Conservation (phyloP, 2,329 filamentous ascomycete genomes). For the Nemania sp. region DNA sequence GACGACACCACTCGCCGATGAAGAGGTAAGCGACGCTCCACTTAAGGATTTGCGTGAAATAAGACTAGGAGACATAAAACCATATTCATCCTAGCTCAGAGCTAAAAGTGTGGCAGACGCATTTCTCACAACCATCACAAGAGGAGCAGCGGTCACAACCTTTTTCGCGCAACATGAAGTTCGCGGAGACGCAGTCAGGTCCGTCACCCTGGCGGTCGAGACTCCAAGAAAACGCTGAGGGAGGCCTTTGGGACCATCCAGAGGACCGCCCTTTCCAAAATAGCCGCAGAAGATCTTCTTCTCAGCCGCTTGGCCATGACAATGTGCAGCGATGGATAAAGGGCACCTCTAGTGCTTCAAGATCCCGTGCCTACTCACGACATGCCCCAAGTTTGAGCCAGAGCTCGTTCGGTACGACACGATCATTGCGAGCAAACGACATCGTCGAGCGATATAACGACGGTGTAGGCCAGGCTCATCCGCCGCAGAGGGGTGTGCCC, state of each 20-base stretch:
- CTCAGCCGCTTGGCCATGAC: constrained; percentile 15
- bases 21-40: constrained; percentile 11
- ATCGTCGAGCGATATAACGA: constrained; percentile 28
- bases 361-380: constrained; percentile 12
- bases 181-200: constrained; percentile 12
- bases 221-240: constrained; percentile 13
- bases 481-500: background rate
- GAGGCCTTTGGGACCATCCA: background rate
- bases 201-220: background rate
- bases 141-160: constrained; percentile 18
- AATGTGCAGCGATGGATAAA: constrained; percentile 31
- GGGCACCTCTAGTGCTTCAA: background rate
- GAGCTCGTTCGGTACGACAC: constrained; percentile 23
- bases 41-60: background rate
- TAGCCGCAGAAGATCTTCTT: constrained; percentile 14
- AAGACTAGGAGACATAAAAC: background rate
- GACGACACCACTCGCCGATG: constrained; percentile 1
- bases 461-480: constrained; percentile 7
- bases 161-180: constrained; percentile 20
- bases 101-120: background rate
- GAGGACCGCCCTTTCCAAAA: constrained; percentile 6
- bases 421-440: constrained; percentile 23
- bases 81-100: background rate
- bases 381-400: constrained; percentile 27
- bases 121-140: background rate